Percentiles rank a stretch among this genome's conserved stretches.
Evolutionary conservation across 805 yeast genomes (phyloP).

Genomic region (Cyberlindnera meyerae): DNA sequence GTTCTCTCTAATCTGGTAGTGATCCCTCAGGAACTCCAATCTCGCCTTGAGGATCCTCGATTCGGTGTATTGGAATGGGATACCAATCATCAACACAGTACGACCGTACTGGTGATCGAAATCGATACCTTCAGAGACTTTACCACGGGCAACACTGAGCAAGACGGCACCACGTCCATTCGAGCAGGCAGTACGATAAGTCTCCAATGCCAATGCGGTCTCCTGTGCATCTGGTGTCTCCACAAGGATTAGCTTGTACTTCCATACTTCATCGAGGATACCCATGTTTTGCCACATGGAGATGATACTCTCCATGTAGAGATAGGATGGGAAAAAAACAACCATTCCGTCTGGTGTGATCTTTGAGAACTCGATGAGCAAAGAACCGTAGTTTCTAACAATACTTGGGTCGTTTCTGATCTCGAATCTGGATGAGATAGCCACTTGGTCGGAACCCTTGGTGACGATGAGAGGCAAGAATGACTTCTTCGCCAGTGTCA

Average conservation of each 20-base stretch:
- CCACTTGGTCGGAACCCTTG: conserved; percentile 96
- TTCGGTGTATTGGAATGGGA: conserved; percentile 98
- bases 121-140: conserved; percentile 98
- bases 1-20: conserved; percentile 86
- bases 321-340: conserved; percentile 93
- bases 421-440: conserved; percentile 93
- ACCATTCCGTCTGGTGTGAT: conserved; percentile 98
- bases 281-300: conserved; percentile 99
- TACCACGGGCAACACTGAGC: conserved; percentile 97
- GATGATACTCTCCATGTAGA: conserved; percentile 96
- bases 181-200: conserved; percentile 92
- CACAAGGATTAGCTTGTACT: conserved; percentile 87
- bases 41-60: conserved; percentile 94
- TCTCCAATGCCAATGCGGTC: conserved; percentile 90
- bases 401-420: conserved; percentile 97
- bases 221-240: conserved; percentile 99
- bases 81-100: conserved; percentile 97
- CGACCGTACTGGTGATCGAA: conserved; percentile 98
- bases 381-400: conserved; percentile 92
- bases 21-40: conserved; percentile 87
- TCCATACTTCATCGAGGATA: conserved; percentile 96
- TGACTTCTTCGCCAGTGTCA: conserved; percentile 89
- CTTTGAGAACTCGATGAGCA: conserved; percentile 87
- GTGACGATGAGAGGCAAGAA: conserved; percentile 95
- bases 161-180: conserved; percentile 97